Evolutionary conservation across 2,329 filamentous ascomycete species (phyloP).

Genomic region (Xylaria sp.): DNA sequence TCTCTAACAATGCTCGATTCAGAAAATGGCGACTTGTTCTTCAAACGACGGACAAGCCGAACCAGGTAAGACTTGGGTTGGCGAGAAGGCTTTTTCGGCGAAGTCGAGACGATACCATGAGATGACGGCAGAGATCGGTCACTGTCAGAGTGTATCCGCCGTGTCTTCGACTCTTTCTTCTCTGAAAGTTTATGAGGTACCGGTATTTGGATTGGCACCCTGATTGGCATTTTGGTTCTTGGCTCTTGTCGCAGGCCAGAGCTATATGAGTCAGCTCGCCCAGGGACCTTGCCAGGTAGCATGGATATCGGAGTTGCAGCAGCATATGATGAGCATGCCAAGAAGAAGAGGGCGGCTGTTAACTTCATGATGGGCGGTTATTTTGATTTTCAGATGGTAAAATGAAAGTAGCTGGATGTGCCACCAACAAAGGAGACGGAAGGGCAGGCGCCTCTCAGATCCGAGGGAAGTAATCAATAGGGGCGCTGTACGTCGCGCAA

Average conservation of each 20-base stretch:
- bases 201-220: slow-evolving; percentile 9
- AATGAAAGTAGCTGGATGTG: slow-evolving; percentile 1
- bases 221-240: slow-evolving; percentile 15
- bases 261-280: slow-evolving; percentile 19
- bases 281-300: slow-evolving; percentile 13
- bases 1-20: slow-evolving; percentile 46
- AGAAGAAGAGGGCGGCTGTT: slow-evolving; percentile 28
- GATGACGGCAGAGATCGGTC: slow-evolving; percentile 11
- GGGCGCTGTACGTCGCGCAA: background rate
- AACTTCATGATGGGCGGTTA: slow-evolving; percentile 35
- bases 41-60: slow-evolving; percentile 38
- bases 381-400: background rate
- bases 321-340: slow-evolving; percentile 34
- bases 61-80: slow-evolving; percentile 36
- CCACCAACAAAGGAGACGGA: background rate
- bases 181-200: background rate
- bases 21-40: slow-evolving; percentile 41
- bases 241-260: slow-evolving; percentile 22
- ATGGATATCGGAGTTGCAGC: slow-evolving; percentile 29
- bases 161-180: slow-evolving; percentile 22
- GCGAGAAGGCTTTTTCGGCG: slow-evolving; percentile 11
- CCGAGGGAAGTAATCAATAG: background rate
- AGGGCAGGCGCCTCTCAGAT: background rate
- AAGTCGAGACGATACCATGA: background rate
- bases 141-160: slow-evolving; percentile 1